Evolutionary conservation across 169 alveolate genomes (phyloP).

Genomic region (Cryptosporidium muris): DNA sequence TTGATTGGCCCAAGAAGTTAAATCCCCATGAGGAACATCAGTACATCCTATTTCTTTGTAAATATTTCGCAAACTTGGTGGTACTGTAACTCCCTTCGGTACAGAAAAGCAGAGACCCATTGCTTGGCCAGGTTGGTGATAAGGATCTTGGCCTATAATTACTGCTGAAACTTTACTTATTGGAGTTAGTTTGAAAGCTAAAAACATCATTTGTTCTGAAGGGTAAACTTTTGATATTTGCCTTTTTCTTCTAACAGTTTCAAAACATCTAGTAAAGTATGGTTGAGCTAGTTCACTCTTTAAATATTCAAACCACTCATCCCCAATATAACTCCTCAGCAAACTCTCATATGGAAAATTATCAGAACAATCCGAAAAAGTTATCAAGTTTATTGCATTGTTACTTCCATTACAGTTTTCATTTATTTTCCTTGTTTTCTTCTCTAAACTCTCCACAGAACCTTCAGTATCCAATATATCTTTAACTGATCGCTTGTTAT

Average conservation of each 20-base stretch:
- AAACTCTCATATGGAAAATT: constrained; percentile 10
- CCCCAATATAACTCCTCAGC: constrained; percentile 47
- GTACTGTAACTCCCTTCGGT: constrained; percentile 90
- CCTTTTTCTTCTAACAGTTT: constrained; percentile 79
- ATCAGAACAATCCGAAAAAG: too few species aligned
- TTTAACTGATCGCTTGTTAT: too few species aligned
- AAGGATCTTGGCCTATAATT: constrained; percentile 98
- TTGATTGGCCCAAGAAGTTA: constrained; percentile 96
- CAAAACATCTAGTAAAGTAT: constrained; percentile 80
- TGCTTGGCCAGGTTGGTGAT: constrained; percentile 96
- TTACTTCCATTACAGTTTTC: background rate
- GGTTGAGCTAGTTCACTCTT: constrained; percentile 78
- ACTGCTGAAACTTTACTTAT: constrained; percentile 84
- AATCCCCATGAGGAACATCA: constrained; percentile 94
- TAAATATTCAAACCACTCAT: constrained; percentile 78
- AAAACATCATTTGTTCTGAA: constrained; percentile 85
- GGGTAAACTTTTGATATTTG: constrained; percentile 81
- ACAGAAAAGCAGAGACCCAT: constrained; percentile 96
- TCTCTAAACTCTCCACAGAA: background rate
- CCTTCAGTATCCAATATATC: background rate
- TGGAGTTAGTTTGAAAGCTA: constrained; percentile 86
- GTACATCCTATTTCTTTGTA: constrained; percentile 90
- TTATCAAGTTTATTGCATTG: too few species aligned
- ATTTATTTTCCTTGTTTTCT: background rate
- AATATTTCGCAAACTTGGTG: constrained; percentile 97